Evolutionary conservation across 768 basidiomycete species (phyloP), one percentile per base, ranked within the genome.

Genomic region (Russula abietina): DNA sequence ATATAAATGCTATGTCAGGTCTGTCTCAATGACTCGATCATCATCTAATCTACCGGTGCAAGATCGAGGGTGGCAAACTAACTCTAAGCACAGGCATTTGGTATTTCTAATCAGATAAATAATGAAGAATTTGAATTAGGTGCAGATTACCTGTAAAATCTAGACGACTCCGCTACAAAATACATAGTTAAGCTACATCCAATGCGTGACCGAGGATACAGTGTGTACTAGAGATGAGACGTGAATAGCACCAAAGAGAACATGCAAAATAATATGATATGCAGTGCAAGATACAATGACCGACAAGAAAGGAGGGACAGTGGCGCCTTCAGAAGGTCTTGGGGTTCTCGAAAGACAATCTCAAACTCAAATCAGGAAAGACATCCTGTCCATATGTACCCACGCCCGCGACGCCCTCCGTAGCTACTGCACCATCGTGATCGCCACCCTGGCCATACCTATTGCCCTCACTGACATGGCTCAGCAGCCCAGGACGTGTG

Each of bases 151-250:
- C 50, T 24, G 24, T 43, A 32, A 38, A 51, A 57, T 59, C 45
- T 22, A 46, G n/a, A 6, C 62, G 55, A 64, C 24, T 51, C 39
- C 59, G 48, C 52, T 64, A 64, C 2, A 51, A 55, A 60, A 64
- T 64, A 60, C 54, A 64, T 46, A 46, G 32, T 22, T 49, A 59
- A 55, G 62, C 58, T 59, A 61, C 60, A 56, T 56, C 52, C 58
- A 55, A 33, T 55, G 32, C 41, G 26, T 50, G 58, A 55, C 48
- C 32, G n/a, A 50, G 59, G 63, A 64, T 64, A 60, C 59, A 56
- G 48, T 24, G 38, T 51, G 58, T 59, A 48, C 58, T 59, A 19
- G 53, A 59, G 51, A 59, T 43, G 39, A 53, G 46, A 26, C n/a
- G 19, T 26, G 26, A 43, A 48, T n/a, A 60, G 54, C 54, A 60